Evolutionary conservation across 106 monocot species (phyloP), one percentile per base, ranked within the genome.

Genomic region (Iris macrosiphon): DNA sequence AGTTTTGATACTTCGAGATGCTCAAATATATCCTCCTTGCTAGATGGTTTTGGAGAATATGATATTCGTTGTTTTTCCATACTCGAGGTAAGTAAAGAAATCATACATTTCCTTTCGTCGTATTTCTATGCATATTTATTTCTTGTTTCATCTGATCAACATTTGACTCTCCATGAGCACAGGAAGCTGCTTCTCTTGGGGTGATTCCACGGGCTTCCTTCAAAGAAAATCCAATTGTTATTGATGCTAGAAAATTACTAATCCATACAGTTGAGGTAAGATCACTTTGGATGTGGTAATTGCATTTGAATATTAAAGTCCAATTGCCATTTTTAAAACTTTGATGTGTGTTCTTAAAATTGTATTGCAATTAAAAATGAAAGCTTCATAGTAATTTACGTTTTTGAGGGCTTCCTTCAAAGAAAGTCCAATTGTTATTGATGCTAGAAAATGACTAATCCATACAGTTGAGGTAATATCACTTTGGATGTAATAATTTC

Each of bases 31-130:
- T 75, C 59, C 69, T 85, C 82, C 7, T 49, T 89, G 31, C 43
- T 95, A 18, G 89, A 95, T 72, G 95, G 95, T n/a, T 95, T 89
- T 79, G 89, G 82, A 50, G 85, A 89, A 72, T 89, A 89, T 65
- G 95, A 95, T 66, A 67, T 63, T 26, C 82, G 89, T 7, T 75
- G 70, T 43, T 93, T 93, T 71, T 84, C 93, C 16, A 66, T 88
- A 58, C 72, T 78, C 31, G 79, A 87, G 84, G 81, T 83, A 47
- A 51, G 66, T 7, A 34, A n/a, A n/a, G n/a, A n/a, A n/a, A 52
- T 6, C 10, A 40, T 39, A 7, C 18, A 16, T 7, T 40, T 33
- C 12, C 29, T 51, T 51, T 51, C 31, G 16, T 51, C 17, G 14
- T 30, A 2, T 51, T 16, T n/a, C n/a, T n/a, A n/a, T n/a, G n/a